Evolutionary conservation across 108 stramenopile genomes (phyloP), one percentile per base, ranked within the genome.

Genomic region (Aurantiochytrium sp.): DNA sequence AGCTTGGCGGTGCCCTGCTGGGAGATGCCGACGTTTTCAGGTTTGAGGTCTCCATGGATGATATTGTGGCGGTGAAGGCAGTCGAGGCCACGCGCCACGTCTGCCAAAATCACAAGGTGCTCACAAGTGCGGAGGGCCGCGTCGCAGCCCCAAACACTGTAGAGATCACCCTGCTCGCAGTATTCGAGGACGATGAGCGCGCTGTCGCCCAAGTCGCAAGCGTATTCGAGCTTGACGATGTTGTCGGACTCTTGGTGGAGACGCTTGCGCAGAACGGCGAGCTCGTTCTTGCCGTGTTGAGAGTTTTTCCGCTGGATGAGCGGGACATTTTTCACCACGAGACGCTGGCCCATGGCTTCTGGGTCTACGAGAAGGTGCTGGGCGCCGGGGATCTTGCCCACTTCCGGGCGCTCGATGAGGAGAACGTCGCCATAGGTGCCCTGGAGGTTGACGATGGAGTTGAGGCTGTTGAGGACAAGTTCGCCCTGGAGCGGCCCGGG

Each of bases 31-130:
- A 91, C 19, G 69, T 91, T 91, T 45, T 92, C 92, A 18, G 92
- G 92, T 60, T 91, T 91, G 29, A 93, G 88, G 57, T 91, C 91
- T 3, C 93, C 64, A 72, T 93, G 91, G 10, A 88, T 88, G 3
- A 92, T 45, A 60, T 89, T 72, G 12, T 60, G 47, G 23, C 72
- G 44, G 69, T 90, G 90, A 18, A 92, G 60, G 58, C 51, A 5
- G 4, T 71, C 72, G 43, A 92, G 60, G 53, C 72, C 89, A 5
- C 16, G 5, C 4, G 89, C 89, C 4, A 90, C 21, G 6, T 91
- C 89, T 4, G 88, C 71, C 4, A 58, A 43, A 14, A 76, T 51
- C 35, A 76, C 44, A 21, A 76, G 73, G 60, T 64, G 60, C 35
- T 64, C 60, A 29, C 29, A 64, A 12, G 60, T 64, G 35, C 60